These are phyloP conservation scores for Borovskyia barvae DNA, from an alignment of 208 protist genomes.

Conservation along the genomic window DNA sequence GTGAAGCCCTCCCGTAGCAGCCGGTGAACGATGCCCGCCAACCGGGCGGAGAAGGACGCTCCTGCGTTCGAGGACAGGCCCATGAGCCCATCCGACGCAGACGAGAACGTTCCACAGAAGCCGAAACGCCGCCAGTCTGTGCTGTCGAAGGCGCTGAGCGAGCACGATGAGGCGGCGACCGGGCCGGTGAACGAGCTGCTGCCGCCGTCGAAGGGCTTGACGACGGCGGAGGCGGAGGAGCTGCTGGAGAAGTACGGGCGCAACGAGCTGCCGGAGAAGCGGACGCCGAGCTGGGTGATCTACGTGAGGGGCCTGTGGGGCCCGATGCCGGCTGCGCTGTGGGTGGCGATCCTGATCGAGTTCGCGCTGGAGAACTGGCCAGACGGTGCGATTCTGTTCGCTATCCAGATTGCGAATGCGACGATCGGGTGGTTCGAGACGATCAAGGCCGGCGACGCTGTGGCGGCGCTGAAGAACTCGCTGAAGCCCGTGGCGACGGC, in stretches of 20 bases:
- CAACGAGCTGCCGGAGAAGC: slow-evolving; percentile 78
- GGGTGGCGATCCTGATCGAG: slow-evolving; percentile 90
- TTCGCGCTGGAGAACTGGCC: slow-evolving; percentile 86
- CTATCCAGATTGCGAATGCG: slow-evolving; percentile 83
- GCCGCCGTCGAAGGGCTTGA: slow-evolving; percentile 63
- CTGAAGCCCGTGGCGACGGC: slow-evolving; percentile 79
- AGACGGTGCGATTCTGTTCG: slow-evolving; percentile 83
- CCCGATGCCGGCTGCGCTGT: slow-evolving; percentile 86
- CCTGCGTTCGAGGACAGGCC: slow-evolving; percentile 31
- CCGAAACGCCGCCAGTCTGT: slow-evolving; percentile 67
- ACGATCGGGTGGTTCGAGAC: slow-evolving; percentile 92
- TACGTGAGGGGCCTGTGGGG: slow-evolving; percentile 80
- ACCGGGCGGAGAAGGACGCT: slow-evolving; percentile 21
- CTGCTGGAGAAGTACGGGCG: slow-evolving; percentile 69
- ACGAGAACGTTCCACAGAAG: slow-evolving; percentile 48
- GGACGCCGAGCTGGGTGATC: slow-evolving; percentile 76
- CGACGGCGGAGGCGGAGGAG: slow-evolving; percentile 53
- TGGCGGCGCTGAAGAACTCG: slow-evolving; percentile 89
- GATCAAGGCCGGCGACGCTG: slow-evolving; percentile 90
- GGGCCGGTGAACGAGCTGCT: slow-evolving; percentile 26
- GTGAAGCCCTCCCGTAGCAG: too few species aligned
- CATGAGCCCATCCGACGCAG: slow-evolving; percentile 21
- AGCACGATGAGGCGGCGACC: slow-evolving; percentile 48
- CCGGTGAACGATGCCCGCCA: slow-evolving; percentile 34
- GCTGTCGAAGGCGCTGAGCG: slow-evolving; percentile 72